Evolutionary conservation across 202 grass and related monocot species (phyloP).

Genomic region (Dendrocalamus latiflorus): DNA sequence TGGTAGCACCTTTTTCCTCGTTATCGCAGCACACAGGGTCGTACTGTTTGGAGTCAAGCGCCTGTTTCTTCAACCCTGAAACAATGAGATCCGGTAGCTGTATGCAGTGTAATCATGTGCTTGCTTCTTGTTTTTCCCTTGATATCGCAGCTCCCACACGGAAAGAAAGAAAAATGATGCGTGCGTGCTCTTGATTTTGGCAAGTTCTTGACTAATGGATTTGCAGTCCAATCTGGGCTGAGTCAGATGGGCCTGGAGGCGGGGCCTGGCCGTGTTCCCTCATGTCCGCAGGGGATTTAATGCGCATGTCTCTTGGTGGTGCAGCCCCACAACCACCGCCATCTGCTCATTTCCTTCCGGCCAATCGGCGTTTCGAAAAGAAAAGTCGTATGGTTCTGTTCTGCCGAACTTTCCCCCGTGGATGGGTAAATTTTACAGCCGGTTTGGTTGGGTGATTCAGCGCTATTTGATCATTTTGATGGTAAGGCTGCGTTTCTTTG

Average conservation of each 20-base stretch:
- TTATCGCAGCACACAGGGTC: too few relatives aligned
- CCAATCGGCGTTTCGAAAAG: background rate
- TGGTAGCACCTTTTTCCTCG: background rate
- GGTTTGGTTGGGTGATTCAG: background rate
- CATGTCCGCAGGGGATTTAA: slow-evolving; percentile 29
- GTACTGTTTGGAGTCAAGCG: background rate
- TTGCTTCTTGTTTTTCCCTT: background rate
- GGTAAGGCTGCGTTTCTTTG: background rate
- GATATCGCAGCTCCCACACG: background rate
- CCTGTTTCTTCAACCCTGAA: background rate
- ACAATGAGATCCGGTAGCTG: background rate
- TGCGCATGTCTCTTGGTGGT: slow-evolving; percentile 36
- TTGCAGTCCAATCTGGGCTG: slow-evolving; percentile 33
- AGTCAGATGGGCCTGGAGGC: slow-evolving; percentile 37
- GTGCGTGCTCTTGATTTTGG: background rate
- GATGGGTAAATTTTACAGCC: background rate
- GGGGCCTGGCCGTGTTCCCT: slow-evolving; percentile 30
- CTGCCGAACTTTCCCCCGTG: background rate
- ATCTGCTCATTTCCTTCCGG: background rate
- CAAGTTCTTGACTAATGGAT: background rate
- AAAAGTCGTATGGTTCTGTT: background rate
- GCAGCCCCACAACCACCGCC: background rate
- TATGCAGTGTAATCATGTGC: too few relatives aligned
- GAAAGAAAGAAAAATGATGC: background rate
- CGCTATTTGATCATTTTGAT: background rate